Evolutionary conservation across 768 basidiomycete species (phyloP), one percentile per base, ranked within the genome.

Genomic region (Dacryopinax primogenitus): DNA sequence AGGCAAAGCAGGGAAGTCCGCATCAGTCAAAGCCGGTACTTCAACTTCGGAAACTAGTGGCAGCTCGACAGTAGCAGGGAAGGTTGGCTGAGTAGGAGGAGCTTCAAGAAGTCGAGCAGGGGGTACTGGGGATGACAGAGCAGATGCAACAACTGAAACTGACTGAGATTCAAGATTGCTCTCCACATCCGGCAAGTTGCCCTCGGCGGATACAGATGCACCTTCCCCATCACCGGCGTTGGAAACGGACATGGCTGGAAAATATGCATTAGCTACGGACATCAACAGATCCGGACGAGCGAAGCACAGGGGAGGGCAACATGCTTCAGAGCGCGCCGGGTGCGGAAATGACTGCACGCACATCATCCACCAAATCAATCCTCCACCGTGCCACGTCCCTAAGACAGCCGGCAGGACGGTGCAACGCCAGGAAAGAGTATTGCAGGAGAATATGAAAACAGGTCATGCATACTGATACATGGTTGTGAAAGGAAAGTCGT

Each of bases 1-100:
- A 39, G 80, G 76, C 66, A 91, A 78, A 36, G 88, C 87, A 63
- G 88, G 90, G 73, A 91, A 91, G 74, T 91, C 90, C 72, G 82
- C 76, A 39, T 83, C 76, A 67, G 88, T 88, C 64, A 90, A 72
- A 61, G 75, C 36, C 33, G 33, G n/a, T 30, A 26, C n/a, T 41
- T 41, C 34, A 11, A n/a, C n/a, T n/a, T n/a, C n/a, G n/a, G n/a
- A n/a, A n/a, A n/a, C n/a, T n/a, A n/a, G n/a, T n/a, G n/a, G n/a
- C n/a, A n/a, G n/a, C n/a, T n/a, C n/a, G n/a, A 18, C 35, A 30
- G 4, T 1, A 1, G 21, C 63, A 2, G 32, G 26, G 12, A 3
- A 18, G 26, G 33, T n/a, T 23, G 37, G 23, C 33, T 18, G 62
- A 32, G 39, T 62, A 30, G 65, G 45, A 45, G 62, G 39, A 47